Evolutionary conservation across 805 yeast species (phyloP).

Genomic region (Komagataella mondaviorum): DNA sequence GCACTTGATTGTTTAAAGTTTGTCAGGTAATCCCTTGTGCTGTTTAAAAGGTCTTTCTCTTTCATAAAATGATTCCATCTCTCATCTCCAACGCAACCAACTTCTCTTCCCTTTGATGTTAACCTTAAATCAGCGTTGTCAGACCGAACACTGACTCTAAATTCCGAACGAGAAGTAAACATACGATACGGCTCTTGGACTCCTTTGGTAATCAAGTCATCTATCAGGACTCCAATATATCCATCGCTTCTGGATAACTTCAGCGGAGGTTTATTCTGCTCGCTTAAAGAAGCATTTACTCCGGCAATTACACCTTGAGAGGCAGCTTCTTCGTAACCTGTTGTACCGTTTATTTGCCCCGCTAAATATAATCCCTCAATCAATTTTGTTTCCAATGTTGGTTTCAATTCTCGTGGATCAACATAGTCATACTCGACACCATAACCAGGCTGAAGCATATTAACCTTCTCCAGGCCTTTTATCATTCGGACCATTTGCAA

Average conservation of each 20-base stretch:
- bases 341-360: constrained; percentile 97
- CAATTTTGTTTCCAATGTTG: constrained; percentile 69
- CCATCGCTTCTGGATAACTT: constrained; percentile 68
- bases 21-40: constrained; percentile 30
- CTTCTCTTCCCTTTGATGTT: constrained; percentile 49
- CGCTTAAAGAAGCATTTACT: constrained; percentile 73
- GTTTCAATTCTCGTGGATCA: constrained; percentile 77
- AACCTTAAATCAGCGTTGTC: constrained; percentile 89
- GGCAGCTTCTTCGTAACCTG: constrained; percentile 98
- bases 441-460: constrained; percentile 90
- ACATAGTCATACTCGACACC: constrained; percentile 98
- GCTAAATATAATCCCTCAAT: constrained; percentile 76
- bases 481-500: constrained; percentile 58
- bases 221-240: constrained; percentile 83
- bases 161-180: constrained; percentile 96
- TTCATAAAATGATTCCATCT: constrained; percentile 36
- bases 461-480: constrained; percentile 79
- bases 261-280: constrained; percentile 26
- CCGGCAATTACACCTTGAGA: constrained; percentile 96
- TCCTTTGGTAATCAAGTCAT: constrained; percentile 90
- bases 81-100: constrained; percentile 52
- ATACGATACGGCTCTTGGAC: constrained; percentile 95
- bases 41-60: constrained; percentile 31
- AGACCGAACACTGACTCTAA: constrained; percentile 76
- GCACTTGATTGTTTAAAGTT: constrained; percentile 33